Evolutionary conservation across 345 rosid species (phyloP), one percentile per base, ranked within the genome.

Genomic region (Arabidopsis arenosa): DNA sequence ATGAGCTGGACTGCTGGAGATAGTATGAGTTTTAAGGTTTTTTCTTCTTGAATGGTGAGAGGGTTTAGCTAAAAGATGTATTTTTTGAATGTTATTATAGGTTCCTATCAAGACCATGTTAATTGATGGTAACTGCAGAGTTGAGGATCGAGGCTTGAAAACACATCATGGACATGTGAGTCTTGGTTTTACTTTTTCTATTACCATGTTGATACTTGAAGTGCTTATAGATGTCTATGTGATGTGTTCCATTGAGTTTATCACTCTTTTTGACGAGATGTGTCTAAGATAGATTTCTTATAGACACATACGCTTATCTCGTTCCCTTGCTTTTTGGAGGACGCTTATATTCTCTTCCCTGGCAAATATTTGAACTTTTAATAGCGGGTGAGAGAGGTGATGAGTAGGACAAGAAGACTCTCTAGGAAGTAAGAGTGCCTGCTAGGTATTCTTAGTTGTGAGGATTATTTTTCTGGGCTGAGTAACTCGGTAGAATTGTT

Each of bases 131-230:
- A 94, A 89, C 57, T 94, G 97, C 84, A 85, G 99, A 76, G 99
- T 92, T 65, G 99, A 94, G 85, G 99, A 94, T 84, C 93, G 97
- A 55, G 99, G 99, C 71, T 82, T 94, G 92, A 94, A 94, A 91
- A 86, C 91, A 32, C 99, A 94, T 45, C 97, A 92, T 78, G 97
- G 99, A 69, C 91, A 85, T 82, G 98, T 94, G 80, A 87, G 97
- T 84, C 51, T 33, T 80, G 5, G 6, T 68, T 62, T 70, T 33
- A 23, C 56, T 0, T 28, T 59, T 68, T 77, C 18, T 28, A 0
- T 43, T 62, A 65, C 36, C 10, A 9, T 70, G 17, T 57, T 57
- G 59, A 64, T 40, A 17, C 58, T 57, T 35, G 2, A 36, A 37
- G 41, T 65, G 67, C 18, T 63, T 39, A 35, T 44, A n/a, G 12